phyloP scores from a whole-genome alignment of 805 yeast species.

The Metschnikowia lachancei region DNA sequence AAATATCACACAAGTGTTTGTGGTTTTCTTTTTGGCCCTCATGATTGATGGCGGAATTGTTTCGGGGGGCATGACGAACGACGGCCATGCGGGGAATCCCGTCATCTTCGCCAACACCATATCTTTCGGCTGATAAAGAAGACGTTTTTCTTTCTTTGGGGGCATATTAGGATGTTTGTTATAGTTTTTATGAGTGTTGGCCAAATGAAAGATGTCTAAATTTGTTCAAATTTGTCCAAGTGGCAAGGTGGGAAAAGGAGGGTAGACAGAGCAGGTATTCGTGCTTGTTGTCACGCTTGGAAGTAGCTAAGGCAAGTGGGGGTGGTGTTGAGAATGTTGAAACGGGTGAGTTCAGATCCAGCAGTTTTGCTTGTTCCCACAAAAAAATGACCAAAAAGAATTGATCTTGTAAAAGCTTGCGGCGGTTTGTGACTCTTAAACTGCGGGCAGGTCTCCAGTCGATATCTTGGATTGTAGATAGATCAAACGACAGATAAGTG shows the following conservation, averaged over 20 bases:
- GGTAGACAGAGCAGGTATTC: too few species aligned
- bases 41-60: constrained; percentile 36
- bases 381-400: background rate
- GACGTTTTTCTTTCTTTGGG: constrained; percentile 27
- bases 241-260: too few species aligned
- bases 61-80: constrained; percentile 43
- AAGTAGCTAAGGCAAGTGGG: too few species aligned
- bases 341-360: too few species aligned
- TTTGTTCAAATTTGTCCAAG: too few species aligned
- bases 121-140: constrained; percentile 31
- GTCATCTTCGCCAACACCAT: constrained; percentile 46
- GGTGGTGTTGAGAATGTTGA: too few species aligned
- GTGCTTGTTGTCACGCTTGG: too few species aligned
- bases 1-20: constrained; percentile 42
- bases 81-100: constrained; percentile 50
- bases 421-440: background rate
- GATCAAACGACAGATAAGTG: too few species aligned
- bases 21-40: constrained; percentile 35
- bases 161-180: constrained; percentile 25
- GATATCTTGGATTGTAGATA: too few species aligned
- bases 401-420: background rate
- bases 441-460: too few species aligned
- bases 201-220: too few species aligned
- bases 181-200: background rate
- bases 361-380: too few species aligned